These are phyloP conservation scores for Botrytis squamosa DNA, from an alignment of 2,329 filamentous ascomycete species.

Conservation along the genomic window DNA sequence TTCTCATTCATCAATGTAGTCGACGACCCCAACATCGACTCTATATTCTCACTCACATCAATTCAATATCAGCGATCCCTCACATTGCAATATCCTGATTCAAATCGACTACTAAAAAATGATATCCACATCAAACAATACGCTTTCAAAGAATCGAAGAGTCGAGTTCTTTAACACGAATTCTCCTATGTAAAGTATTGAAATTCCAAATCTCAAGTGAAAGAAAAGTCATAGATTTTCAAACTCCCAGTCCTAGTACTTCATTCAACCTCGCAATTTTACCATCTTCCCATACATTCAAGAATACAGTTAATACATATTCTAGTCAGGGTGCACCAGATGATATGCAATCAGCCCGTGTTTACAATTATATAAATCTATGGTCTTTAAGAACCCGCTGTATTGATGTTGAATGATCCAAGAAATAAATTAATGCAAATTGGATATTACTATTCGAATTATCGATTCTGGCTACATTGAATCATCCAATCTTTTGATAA, in stretches of 20 bases:
- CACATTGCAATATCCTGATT: too few relatives aligned
- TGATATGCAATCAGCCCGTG: rapidly evolving
- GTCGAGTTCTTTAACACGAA: rapidly evolving
- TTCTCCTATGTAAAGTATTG: too few relatives aligned
- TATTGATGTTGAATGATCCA: neutral
- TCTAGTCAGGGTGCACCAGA: rapidly evolving
- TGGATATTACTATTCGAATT: neutral
- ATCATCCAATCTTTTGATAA: neutral
- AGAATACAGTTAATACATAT: rapidly evolving
- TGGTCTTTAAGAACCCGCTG: rapidly evolving
- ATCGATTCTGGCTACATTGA: neutral
- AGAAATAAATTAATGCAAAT: neutral
- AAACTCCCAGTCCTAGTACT: neutral
- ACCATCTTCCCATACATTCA: neutral
- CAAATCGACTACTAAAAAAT: too few relatives aligned
- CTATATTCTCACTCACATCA: too few relatives aligned
- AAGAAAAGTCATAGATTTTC: neutral
- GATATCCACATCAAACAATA: rapidly evolving
- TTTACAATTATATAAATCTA: neutral
- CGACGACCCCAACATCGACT: too few relatives aligned
- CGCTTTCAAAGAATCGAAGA: rapidly evolving
- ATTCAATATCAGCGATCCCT: too few relatives aligned
- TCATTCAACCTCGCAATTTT: too few relatives aligned
- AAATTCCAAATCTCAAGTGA: neutral
- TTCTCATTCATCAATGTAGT: too few relatives aligned